Evolutionary conservation across 1,139 yeast genomes (phyloP), one percentile per base, ranked within the genome.

Genomic region (Geotrichum europaeum): DNA sequence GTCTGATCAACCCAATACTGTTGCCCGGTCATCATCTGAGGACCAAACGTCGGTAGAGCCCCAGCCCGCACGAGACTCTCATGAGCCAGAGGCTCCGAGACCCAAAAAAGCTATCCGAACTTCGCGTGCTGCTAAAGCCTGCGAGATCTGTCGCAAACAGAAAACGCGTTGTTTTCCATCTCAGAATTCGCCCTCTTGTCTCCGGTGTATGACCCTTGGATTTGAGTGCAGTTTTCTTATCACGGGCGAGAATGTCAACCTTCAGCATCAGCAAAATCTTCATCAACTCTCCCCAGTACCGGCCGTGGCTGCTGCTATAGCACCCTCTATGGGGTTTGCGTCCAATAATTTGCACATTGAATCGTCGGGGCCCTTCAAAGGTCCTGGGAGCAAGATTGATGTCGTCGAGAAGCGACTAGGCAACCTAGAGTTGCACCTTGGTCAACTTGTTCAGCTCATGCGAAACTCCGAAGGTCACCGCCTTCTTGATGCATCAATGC

Each of bases 151-250:
- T 68, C 75, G 89, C 49, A 78, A 75, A 64, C 87, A 83, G 68
- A 85, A 85, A 71, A 84, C 89, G 1, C 71, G 87, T 60, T 85
- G 90, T 66, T 79, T 85, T 65, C 76, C 84, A 55, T 76, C 83
- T 0, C 79, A 77, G 10, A 73, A 74, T 55, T 74, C 81, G 1
- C 68, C 74, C 18, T 76, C 82, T 4, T 85, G 90, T 70, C 72
- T 84, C 49, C 70, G 89, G 43, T 85, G 90, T 65, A 69, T 77
- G 3, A 82, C 84, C 24, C 68, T 85, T 57, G 79, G 77, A 28
- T 71, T 77, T 49, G 70, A 71, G 13, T 85, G 90, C 67, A 83
- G 87, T 9, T 81, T 85, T 54, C 52, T 65, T 22, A 67, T 63
- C 12, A 62, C 57, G 24, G 64, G 60, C n/a, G 61, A 58, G 1